A percentile compares a stretch with the other conserved stretches of the same genome.
phyloP scores from a whole-genome alignment of 1,284 basidiomycete genomes.

The Sutorius eximius region DNA sequence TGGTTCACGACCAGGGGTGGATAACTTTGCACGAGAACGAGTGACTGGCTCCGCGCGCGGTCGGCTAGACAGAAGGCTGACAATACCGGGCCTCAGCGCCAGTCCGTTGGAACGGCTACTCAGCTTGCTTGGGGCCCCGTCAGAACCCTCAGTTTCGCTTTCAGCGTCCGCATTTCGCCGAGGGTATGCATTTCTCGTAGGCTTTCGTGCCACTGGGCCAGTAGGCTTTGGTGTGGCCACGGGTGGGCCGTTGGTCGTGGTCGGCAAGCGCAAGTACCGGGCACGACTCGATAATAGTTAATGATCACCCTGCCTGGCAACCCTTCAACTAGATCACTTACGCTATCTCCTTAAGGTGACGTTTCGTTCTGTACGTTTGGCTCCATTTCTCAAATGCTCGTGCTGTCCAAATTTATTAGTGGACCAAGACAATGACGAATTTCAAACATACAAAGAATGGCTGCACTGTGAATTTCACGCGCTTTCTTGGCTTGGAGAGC shows the following conservation, averaged over 20 bases:
- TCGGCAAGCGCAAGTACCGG: constrained; percentile 69
- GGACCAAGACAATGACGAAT: constrained; percentile 4
- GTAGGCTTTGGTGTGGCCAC: constrained; percentile 23
- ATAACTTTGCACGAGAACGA: constrained; percentile 31
- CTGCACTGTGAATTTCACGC: constrained; percentile 55
- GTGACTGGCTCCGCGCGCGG: constrained; percentile 32
- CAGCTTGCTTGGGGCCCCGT: constrained; percentile 28
- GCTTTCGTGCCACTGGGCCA: constrained; percentile 19
- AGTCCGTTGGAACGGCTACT: constrained; percentile 26
- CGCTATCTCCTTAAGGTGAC: constrained; percentile 78
- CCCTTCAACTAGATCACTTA: constrained; percentile 43
- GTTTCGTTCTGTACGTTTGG: constrained; percentile 63
- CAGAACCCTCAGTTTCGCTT: constrained; percentile 33
- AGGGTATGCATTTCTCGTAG: constrained; percentile 33
- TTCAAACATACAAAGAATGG: constrained; percentile 55
- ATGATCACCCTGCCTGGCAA: constrained; percentile 19
- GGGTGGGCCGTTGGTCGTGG: constrained; percentile 36
- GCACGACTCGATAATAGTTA: constrained; percentile 46
- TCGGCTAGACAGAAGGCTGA: constrained; percentile 43
- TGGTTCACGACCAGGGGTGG: constrained; percentile 35
- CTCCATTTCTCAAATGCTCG: constrained; percentile 63
- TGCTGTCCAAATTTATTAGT: constrained; percentile 41
- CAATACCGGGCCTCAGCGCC: constrained; percentile 36
- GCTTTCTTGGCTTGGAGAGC: constrained; percentile 65
- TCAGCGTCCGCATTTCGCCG: constrained; percentile 32